Percentiles rank a stretch among this genome's conserved stretches.
Evolutionary conservation across 2,329 filamentous ascomycete genomes (phyloP).

Genomic region (Davidsoniella eucalypti): DNA sequence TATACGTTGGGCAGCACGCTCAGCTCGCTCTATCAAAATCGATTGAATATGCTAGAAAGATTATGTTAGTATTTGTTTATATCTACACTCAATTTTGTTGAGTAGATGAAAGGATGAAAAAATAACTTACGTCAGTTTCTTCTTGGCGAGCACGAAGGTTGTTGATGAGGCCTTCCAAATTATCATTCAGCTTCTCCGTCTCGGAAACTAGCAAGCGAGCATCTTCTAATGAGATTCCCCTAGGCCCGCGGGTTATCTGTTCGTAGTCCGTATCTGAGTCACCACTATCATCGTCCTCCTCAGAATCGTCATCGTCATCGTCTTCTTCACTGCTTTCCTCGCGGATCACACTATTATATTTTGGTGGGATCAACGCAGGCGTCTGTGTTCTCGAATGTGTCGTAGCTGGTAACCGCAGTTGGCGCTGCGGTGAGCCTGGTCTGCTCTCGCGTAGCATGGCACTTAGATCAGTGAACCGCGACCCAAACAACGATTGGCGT

Average conservation of each 20-base stretch:
- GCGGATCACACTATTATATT: background rate
- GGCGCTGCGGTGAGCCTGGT: constrained; percentile 1
- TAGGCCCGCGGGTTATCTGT: background rate
- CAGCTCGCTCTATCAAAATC: constrained; percentile 39
- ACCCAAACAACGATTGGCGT: constrained; percentile 7
- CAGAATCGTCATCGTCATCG: background rate
- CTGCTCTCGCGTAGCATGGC: constrained; percentile 7
- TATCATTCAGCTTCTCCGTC: constrained; percentile 28
- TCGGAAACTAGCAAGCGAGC: constrained; percentile 17
- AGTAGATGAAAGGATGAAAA: background rate
- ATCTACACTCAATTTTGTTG: background rate
- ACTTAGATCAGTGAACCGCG: constrained; percentile 9
- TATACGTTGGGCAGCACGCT: constrained; percentile 40
- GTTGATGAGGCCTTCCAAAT: constrained; percentile 32
- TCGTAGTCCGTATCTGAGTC: background rate
- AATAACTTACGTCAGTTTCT: constrained; percentile 33
- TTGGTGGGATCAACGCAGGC: constrained; percentile 1
- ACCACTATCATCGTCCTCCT: background rate
- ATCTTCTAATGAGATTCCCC: constrained; percentile 14
- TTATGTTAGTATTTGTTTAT: constrained; percentile 17
- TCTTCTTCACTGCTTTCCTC: constrained; percentile 1
- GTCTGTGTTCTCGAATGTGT: constrained; percentile 2
- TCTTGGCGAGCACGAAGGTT: constrained; percentile 39
- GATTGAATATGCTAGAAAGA: constrained; percentile 39
- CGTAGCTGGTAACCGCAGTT: background rate